A percentile compares a stretch with the other conserved stretches of the same genome.
phyloP scores from a whole-genome alignment of 495 filamentous ascomycete genomes.

The Neurospora hispaniola region DNA sequence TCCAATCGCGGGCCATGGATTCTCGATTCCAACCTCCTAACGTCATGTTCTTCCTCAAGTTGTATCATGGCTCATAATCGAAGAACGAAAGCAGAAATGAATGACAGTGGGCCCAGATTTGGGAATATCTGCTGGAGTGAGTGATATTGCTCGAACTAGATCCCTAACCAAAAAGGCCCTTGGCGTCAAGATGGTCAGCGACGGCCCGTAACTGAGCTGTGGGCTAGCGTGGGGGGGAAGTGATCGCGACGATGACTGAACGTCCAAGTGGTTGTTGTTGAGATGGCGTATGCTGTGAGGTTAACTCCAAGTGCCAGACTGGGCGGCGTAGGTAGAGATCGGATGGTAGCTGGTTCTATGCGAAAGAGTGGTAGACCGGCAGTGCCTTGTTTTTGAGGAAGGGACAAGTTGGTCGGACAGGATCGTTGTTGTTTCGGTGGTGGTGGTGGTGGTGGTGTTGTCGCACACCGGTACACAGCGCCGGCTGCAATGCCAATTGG shows the following conservation, averaged over 20 bases:
- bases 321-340: background rate
- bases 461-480: background rate
- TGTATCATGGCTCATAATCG: constrained; percentile 18
- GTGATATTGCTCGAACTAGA: constrained; percentile 13
- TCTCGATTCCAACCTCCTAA: background rate
- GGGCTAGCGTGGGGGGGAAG: constrained; percentile 3
- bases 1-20: background rate
- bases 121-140: constrained; percentile 10
- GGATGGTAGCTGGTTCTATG: background rate
- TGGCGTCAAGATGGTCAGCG: constrained; percentile 6
- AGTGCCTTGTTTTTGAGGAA: background rate
- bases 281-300: background rate
- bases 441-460: background rate
- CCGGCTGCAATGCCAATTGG: background rate
- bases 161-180: constrained; percentile 20
- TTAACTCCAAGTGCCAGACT: background rate
- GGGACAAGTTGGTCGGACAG: background rate
- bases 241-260: constrained; percentile 7
- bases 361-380: background rate
- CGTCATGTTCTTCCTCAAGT: constrained; percentile 14
- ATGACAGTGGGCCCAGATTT: background rate
- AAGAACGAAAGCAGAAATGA: background rate
- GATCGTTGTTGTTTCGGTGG: background rate
- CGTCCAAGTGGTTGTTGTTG: constrained; percentile 4
- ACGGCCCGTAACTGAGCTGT: background rate